Base-by-base conservation (phyloP, 208 protist genomes). In the Wallacemonas collosoma region DNA sequence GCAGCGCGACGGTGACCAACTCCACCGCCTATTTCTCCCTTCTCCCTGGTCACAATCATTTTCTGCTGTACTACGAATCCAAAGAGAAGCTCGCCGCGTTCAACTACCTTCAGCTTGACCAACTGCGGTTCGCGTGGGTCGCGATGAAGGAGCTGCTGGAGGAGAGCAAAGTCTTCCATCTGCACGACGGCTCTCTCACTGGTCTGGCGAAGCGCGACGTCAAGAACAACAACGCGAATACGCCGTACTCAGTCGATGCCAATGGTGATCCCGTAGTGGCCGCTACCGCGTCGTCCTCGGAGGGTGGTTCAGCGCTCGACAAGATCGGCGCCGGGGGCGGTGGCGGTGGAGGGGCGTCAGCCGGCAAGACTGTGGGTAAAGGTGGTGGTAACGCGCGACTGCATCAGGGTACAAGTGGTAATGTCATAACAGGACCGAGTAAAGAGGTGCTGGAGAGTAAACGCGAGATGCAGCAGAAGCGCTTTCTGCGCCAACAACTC, bases 51-150 rank as follows among this genome's bases (percentile, higher is more conserved):
- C 82, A 88, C 67, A 86, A 91, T 15, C 86, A 94, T 3, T 94
- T 94, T 77, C 83, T 94, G 40, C 63, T 85, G 44, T 82, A 87
- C 73, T 91, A 91, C 75, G 89, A 95, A 61, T 71, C 74, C 35
- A 64, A 43, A 51, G 70, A 81, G 66, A 82, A 87, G 67, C 71
- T 95, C 58, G 50, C 61, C 1, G 62, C 64, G 39, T 90, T 85
- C 47, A 86, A 75, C n/a, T 95, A 95, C 68, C 15, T 93, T 2
- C 70, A 95, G 71, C 76, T 95, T 15, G 89, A 95, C 67, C 74
- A 84, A 65, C 79, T 95, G 47, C 89, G 89, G 41, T 95, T 92
- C 73, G 80, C 79, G 14, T 95, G 72, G 71, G 85, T 87, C 0
- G 87, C 83, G 14, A 77, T 85, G 76, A 83, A 83, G 79, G 89